Evolutionary conservation across 345 rosid species (phyloP).

Genomic region (Dimocarpus longan): DNA sequence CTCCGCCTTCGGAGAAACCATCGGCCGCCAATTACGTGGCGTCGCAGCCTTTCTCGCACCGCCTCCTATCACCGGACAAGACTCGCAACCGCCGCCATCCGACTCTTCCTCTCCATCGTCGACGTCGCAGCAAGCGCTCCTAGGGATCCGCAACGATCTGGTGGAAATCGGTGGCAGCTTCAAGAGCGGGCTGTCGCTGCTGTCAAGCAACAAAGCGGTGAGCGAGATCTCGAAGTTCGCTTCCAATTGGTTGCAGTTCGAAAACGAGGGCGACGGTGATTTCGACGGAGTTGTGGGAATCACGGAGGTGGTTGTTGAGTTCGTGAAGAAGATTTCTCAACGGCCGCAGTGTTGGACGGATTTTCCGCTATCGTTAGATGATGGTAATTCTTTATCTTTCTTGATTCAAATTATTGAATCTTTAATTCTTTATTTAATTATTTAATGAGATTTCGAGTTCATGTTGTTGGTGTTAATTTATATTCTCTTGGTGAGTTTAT

Average conservation of each 20-base stretch:
- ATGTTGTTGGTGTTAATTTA: not conserved
- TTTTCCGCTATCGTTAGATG: constrained; percentile 52
- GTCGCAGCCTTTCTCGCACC: constrained; percentile 70
- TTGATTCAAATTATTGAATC: not conserved
- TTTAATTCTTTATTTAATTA: no score
- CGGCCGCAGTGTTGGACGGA: constrained; percentile 68
- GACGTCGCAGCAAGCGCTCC: constrained; percentile 34
- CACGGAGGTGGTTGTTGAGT: constrained; percentile 53
- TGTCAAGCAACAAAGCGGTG: constrained; percentile 47
- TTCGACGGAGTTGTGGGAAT: constrained; percentile 49
- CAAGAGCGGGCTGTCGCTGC: constrained; percentile 47
- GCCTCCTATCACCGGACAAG: constrained; percentile 31
- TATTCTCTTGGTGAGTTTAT: not conserved
- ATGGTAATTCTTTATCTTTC: constrained; percentile 38
- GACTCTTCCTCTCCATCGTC: constrained; percentile 18
- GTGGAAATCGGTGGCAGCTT: constrained; percentile 72
- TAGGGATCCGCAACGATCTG: constrained; percentile 68
- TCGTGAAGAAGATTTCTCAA: constrained; percentile 51
- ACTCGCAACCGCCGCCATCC: constrained; percentile 12
- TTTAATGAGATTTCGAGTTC: not conserved
- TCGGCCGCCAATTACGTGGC: constrained; percentile 62
- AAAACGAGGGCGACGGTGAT: constrained; percentile 26
- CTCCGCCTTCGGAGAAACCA: constrained; percentile 40
- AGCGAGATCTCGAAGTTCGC: constrained; percentile 56
- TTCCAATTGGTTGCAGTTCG: constrained; percentile 47